Percentiles rank a stretch among this genome's conserved stretches.
Conservation (phyloP, 192 early-diverging fungal species). For the Pecoramyces ruminantium region DNA sequence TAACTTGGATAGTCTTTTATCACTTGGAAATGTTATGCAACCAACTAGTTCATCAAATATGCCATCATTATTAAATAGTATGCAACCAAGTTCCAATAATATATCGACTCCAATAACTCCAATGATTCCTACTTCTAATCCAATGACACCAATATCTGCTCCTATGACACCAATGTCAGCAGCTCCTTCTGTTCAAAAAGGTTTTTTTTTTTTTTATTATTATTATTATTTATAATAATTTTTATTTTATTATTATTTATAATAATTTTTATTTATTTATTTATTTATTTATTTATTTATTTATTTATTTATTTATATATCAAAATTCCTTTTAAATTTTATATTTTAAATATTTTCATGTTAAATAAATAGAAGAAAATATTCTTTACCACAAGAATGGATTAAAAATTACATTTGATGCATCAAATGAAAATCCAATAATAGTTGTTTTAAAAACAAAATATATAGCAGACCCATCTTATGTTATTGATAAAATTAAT, state of each 20-base stretch:
- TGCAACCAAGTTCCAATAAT: background rate
- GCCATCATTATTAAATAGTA: background rate
- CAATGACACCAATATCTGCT: background rate
- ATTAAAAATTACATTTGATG: slow-evolving; percentile 50
- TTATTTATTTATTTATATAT: no score
- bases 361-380: background rate
- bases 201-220: no score
- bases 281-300: no score
- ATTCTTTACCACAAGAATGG: slow-evolving; percentile 55
- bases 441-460: slow-evolving; percentile 50
- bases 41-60: background rate
- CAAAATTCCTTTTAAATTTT: background rate
- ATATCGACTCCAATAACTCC: background rate
- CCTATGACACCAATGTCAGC: slow-evolving; percentile 10
- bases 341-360: no score
- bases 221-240: no score
- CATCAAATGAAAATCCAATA: slow-evolving; percentile 51
- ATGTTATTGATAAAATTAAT: background rate
- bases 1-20: background rate
- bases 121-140: no score
- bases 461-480: background rate
- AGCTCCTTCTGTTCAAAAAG: slow-evolving; percentile 3
- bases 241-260: no score
- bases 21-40: background rate
- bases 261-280: no score